These are phyloP conservation scores for Corchorus capsularis DNA, from an alignment of 345 rosid genomes.

Conservation along the genomic window DNA sequence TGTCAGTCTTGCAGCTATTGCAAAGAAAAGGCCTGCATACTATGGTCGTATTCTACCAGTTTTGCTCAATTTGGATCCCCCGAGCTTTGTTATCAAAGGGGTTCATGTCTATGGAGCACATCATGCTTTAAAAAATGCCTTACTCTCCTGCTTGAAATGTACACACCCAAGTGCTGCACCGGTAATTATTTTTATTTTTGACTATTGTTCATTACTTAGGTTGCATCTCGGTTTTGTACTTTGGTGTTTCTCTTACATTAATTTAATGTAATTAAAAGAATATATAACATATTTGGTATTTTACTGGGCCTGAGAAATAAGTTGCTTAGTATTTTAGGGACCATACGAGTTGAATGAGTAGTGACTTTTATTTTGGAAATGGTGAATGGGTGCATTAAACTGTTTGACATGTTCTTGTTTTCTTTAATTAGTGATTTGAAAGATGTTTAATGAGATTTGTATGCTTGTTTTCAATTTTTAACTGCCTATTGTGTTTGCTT, in stretches of 20 bases:
- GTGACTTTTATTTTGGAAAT: not conserved
- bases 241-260: not conserved
- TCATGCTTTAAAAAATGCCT: slow-evolving; percentile 73
- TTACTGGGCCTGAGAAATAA: slow-evolving; percentile 3
- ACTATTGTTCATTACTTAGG: slow-evolving; percentile 5
- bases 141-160: slow-evolving; percentile 74
- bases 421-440: not conserved
- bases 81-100: slow-evolving; percentile 57
- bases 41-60: slow-evolving; percentile 93
- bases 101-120: slow-evolving; percentile 61
- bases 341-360: not conserved
- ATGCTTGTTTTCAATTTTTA: not conserved
- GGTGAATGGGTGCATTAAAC: not conserved
- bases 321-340: slow-evolving; percentile 1
- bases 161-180: slow-evolving; percentile 93
- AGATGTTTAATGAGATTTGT: not conserved
- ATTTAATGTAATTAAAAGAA: not conserved
- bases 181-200: slow-evolving; percentile 54
- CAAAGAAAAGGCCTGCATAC: slow-evolving; percentile 81
- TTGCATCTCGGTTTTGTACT: slow-evolving; percentile 5
- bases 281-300: not conserved
- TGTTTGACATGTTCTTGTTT: not conserved
- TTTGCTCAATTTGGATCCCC: slow-evolving; percentile 84
- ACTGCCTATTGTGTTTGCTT: not conserved
- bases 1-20: slow-evolving; percentile 79